These are phyloP conservation scores for Globisporangium solare DNA, from an alignment of 352 stramenopile genomes.

Conservation along the genomic window DNA sequence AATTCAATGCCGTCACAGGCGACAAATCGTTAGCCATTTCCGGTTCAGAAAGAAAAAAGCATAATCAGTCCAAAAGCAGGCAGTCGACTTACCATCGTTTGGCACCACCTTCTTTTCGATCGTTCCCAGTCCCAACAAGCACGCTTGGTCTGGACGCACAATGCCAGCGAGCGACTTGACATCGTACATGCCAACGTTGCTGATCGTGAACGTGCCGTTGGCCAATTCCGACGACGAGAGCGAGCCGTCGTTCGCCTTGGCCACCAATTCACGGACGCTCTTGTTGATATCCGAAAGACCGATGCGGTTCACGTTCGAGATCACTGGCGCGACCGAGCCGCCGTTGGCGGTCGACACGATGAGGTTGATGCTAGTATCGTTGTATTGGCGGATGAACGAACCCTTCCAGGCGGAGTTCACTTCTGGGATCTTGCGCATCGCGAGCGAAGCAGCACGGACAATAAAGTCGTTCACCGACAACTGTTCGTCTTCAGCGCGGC, in stretches of 20 bases:
- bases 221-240: slow-evolving; percentile 52
- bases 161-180: slow-evolving; percentile 94
- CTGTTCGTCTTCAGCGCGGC: slow-evolving; percentile 87
- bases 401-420: slow-evolving; percentile 85
- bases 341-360: slow-evolving; percentile 61
- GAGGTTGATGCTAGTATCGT: slow-evolving; percentile 94
- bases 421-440: slow-evolving; percentile 95
- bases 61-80: not conserved
- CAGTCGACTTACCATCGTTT: slow-evolving; percentile 49
- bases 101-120: slow-evolving; percentile 95
- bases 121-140: slow-evolving; percentile 90
- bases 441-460: slow-evolving; percentile 93
- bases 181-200: slow-evolving; percentile 97
- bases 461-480: slow-evolving; percentile 99
- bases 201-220: slow-evolving; percentile 94
- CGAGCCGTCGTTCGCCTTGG: slow-evolving; percentile 35
- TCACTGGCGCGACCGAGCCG: slow-evolving; percentile 96
- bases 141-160: slow-evolving; percentile 91
- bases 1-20: not conserved
- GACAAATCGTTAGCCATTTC: too few species aligned
- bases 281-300: slow-evolving; percentile 89
- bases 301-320: slow-evolving; percentile 87
- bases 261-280: slow-evolving; percentile 69
- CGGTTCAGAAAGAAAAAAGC: not conserved
- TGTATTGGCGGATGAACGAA: slow-evolving; percentile 94